phyloP scores from a whole-genome alignment of 2,329 filamentous ascomycete species.

The Alternaria sp. region DNA sequence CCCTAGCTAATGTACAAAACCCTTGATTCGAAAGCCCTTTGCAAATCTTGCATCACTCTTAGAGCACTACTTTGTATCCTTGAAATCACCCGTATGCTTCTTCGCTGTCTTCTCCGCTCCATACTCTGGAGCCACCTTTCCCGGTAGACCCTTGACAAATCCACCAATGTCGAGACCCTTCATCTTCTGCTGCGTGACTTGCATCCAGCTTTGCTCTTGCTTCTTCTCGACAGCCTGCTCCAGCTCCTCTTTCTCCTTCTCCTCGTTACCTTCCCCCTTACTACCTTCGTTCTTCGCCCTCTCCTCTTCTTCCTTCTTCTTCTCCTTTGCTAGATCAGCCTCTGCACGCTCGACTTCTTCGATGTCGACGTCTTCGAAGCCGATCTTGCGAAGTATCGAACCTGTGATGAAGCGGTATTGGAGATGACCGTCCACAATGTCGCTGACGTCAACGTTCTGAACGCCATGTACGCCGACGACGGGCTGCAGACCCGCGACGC shows the following conservation, averaged over 20 bases:
- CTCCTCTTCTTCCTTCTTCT: conserved; percentile 50
- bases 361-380: conserved; percentile 59
- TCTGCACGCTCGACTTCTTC: conserved; percentile 56
- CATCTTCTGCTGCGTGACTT: conserved; percentile 52
- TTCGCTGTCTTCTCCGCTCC: neutral
- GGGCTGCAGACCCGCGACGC: conserved; percentile 81
- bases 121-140: neutral
- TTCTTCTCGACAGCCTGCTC: conserved; percentile 53
- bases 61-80: neutral
- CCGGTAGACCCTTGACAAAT: conserved; percentile 6
- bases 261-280: conserved; percentile 24
- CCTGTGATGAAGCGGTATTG: conserved; percentile 60
- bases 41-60: neutral
- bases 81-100: neutral
- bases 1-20: neutral
- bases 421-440: conserved; percentile 58
- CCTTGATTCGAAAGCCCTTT: neutral
- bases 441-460: conserved; percentile 61
- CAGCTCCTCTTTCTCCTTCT: conserved; percentile 47
- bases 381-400: conserved; percentile 58
- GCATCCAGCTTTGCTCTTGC: conserved; percentile 53
- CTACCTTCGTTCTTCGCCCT: conserved; percentile 38
- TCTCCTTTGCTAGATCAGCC: conserved; percentile 51
- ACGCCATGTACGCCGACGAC: conserved; percentile 72
- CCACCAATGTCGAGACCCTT: conserved; percentile 29